phyloP scores from a whole-genome alignment of 768 basidiomycete species.

The Auriscalpium vulgare region DNA sequence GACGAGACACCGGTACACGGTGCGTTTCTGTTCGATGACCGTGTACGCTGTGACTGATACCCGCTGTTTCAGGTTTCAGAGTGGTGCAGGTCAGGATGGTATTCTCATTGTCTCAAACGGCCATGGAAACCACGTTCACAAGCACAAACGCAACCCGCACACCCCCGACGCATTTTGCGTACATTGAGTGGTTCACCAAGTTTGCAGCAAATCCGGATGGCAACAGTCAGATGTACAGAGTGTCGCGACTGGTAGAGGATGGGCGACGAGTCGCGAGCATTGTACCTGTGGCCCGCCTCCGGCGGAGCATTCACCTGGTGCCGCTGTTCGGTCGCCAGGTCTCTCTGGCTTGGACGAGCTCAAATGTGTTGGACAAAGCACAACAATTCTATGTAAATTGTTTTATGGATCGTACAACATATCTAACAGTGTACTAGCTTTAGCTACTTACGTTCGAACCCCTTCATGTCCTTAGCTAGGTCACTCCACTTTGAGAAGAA shows the following conservation, averaged over 20 bases:
- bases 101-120: conserved; percentile 16
- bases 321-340: conserved; percentile 23
- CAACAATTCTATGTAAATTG: conserved; percentile 24
- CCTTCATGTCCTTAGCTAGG: too few relatives aligned
- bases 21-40: conserved; percentile 3
- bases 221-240: conserved; percentile 19
- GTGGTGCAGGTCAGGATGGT: conserved; percentile 20
- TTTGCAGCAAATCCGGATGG: conserved; percentile 12
- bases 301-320: conserved; percentile 23
- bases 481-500: too few relatives aligned
- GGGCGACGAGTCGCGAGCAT: conserved; percentile 15
- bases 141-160: background rate
- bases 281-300: conserved; percentile 18
- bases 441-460: too few relatives aligned
- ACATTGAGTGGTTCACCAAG: conserved; percentile 24
- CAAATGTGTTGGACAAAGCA: conserved; percentile 25
- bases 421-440: conserved; percentile 6
- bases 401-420: conserved; percentile 23
- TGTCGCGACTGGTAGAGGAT: conserved; percentile 6
- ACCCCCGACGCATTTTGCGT: conserved; percentile 18
- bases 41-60: background rate
- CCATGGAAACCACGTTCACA: background rate
- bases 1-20: conserved; percentile 12
- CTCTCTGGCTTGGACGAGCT: conserved; percentile 24
- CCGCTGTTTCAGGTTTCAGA: conserved; percentile 15